Evolutionary conservation across 2,329 filamentous ascomycete genomes (phyloP).

Genomic region (Xylariales sp.): DNA sequence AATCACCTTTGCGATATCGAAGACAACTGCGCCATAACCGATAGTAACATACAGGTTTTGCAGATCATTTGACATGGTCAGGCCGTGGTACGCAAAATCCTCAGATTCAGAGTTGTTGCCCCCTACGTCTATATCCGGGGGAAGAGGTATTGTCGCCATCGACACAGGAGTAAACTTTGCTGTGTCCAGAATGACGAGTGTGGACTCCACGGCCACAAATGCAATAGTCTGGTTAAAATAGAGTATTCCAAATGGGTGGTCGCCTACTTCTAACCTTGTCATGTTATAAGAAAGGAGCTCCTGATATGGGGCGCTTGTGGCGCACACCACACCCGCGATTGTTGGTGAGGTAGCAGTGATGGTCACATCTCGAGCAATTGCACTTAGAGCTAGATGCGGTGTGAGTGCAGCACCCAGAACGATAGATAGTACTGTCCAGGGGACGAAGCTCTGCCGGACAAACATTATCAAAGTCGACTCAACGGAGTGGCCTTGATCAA

Average conservation of each 20-base stretch:
- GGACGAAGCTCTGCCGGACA: too few relatives aligned
- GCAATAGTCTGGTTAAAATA: constrained; percentile 1
- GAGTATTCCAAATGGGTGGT: constrained; percentile 4
- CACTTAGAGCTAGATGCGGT: too few relatives aligned
- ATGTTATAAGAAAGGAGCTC: too few relatives aligned
- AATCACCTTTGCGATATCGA: background rate
- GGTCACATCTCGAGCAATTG: too few relatives aligned
- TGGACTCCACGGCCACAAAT: background rate
- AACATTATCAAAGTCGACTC: too few relatives aligned
- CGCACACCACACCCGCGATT: too few relatives aligned
- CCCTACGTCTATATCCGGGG: background rate
- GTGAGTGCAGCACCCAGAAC: too few relatives aligned
- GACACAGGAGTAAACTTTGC: background rate
- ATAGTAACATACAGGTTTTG: background rate
- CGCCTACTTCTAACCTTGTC: too few relatives aligned
- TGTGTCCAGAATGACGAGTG: background rate
- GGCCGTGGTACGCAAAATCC: constrained; percentile 2
- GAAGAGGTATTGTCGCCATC: background rate
- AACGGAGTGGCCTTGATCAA: too few relatives aligned
- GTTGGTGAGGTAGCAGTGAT: too few relatives aligned
- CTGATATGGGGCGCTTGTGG: too few relatives aligned
- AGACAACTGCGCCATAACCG: background rate
- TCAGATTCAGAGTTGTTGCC: background rate
- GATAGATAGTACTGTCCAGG: too few relatives aligned
- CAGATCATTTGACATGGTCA: background rate